Conservation (phyloP, 2,329 filamentous ascomycete genomes). For the Neonectria ditissima region DNA sequence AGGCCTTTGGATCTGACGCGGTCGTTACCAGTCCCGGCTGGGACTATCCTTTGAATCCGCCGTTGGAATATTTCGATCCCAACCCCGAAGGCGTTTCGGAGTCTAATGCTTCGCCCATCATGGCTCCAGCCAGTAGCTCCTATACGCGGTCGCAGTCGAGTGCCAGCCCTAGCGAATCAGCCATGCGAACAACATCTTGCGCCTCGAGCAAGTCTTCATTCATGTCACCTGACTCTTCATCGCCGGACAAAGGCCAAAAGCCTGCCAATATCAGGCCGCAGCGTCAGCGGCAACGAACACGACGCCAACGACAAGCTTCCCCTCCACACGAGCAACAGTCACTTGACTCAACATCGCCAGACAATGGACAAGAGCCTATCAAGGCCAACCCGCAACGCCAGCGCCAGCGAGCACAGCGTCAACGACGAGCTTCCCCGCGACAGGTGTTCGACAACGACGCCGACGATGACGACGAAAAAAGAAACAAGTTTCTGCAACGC, state of each 20-base stretch:
- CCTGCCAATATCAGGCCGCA: conserved; percentile 1
- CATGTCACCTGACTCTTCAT: conserved; percentile 14
- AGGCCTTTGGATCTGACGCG: background rate
- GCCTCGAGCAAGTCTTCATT: conserved; percentile 39
- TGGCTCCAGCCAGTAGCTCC: background rate
- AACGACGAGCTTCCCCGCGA: conserved; percentile 5
- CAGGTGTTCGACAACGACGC: conserved; percentile 18
- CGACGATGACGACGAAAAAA: conserved; percentile 55
- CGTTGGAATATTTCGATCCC: conserved; percentile 4
- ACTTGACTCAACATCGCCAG: no score
- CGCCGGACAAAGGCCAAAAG: conserved; percentile 1
- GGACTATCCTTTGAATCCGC: conserved; percentile 15
- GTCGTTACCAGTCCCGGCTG: conserved; percentile 23
- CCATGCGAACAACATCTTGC: conserved; percentile 21
- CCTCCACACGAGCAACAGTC: no score
- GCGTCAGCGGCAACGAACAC: conserved; percentile 1
- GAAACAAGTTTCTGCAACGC: conserved; percentile 72
- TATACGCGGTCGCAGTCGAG: conserved; percentile 28
- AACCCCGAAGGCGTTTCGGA: background rate
- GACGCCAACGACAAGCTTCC: conserved; percentile 8
- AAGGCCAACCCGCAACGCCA: conserved; percentile 5
- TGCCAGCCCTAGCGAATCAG: conserved; percentile 13
- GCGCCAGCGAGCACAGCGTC: conserved; percentile 5
- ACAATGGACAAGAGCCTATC: background rate
- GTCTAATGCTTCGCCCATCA: background rate